These are phyloP conservation scores for Metahyphopichia silvanorum DNA, from an alignment of 805 yeast species.

Conservation along the genomic window DNA sequence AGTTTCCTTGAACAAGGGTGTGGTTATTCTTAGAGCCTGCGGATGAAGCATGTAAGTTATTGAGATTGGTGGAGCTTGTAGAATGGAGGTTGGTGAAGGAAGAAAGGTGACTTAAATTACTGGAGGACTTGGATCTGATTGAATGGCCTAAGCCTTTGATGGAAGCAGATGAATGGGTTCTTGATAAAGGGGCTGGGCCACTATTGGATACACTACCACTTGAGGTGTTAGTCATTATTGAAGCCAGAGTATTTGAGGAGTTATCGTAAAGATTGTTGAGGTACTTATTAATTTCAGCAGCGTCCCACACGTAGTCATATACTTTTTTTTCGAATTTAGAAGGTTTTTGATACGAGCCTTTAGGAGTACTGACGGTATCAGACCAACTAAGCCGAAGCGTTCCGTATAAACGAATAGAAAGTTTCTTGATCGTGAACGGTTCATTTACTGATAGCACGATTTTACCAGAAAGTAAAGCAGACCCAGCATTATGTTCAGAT, in stretches of 20 bases:
- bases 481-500: constrained; percentile 68
- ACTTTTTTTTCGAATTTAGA: constrained; percentile 56
- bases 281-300: constrained; percentile 50
- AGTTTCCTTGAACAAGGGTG: constrained; percentile 67
- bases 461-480: constrained; percentile 72
- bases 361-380: constrained; percentile 47
- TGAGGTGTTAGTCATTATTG: constrained; percentile 4
- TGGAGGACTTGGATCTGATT: constrained; percentile 33
- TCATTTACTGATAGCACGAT: constrained; percentile 75
- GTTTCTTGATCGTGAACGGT: constrained; percentile 63
- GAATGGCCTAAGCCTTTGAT: constrained; percentile 33
- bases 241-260: constrained; percentile 7
- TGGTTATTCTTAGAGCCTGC: constrained; percentile 19
- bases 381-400: constrained; percentile 65
- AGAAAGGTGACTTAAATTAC: constrained; percentile 14
- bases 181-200: constrained; percentile 26
- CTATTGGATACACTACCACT: constrained; percentile 7
- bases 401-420: constrained; percentile 64
- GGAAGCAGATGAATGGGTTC: constrained; percentile 43
- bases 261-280: constrained; percentile 29
- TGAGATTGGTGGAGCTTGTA: constrained; percentile 10
- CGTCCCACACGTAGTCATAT: constrained; percentile 79
- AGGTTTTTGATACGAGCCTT: constrained; percentile 46
- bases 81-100: constrained; percentile 13
- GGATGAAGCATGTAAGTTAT: constrained; percentile 15